Percentiles rank a stretch among this genome's conserved stretches.
Evolutionary conservation across 2,329 filamentous ascomycete species (phyloP).

Genomic region (Teratosphaeria destructans): DNA sequence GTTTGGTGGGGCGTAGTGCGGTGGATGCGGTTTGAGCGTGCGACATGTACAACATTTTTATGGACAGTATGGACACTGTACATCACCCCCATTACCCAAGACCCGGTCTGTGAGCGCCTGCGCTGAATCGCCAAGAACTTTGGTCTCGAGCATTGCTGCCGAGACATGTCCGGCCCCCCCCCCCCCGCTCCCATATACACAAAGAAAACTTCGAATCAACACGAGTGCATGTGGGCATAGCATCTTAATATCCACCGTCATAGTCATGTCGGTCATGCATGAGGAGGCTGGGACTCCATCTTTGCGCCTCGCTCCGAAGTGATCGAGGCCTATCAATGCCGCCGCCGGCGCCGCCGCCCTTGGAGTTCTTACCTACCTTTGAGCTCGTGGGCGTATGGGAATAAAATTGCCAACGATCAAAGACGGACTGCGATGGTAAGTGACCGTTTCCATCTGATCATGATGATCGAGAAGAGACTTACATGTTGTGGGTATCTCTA

Average conservation of each 20-base stretch:
- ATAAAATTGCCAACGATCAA: conserved; percentile 96
- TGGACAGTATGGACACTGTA: background rate
- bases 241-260: background rate
- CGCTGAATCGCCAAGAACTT: background rate
- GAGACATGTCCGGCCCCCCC: background rate
- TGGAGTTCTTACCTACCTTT: background rate
- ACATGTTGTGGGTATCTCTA: conserved; percentile 94
- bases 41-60: background rate
- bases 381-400: conserved; percentile 47
- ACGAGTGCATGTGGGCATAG: background rate
- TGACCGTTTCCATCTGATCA: background rate
- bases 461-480: conserved; percentile 33
- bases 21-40: background rate
- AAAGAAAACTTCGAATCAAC: background rate
- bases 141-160: background rate
- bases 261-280: background rate
- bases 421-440: conserved; percentile 54
- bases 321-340: background rate
- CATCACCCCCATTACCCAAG: background rate
- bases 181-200: background rate
- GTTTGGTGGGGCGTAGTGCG: background rate
- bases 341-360: background rate
- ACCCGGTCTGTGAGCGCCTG: background rate
- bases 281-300: background rate
- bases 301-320: background rate